These are phyloP conservation scores for Eucalyptus erythrocorys DNA, from an alignment of 345 rosid genomes.

Conservation along the genomic window DNA sequence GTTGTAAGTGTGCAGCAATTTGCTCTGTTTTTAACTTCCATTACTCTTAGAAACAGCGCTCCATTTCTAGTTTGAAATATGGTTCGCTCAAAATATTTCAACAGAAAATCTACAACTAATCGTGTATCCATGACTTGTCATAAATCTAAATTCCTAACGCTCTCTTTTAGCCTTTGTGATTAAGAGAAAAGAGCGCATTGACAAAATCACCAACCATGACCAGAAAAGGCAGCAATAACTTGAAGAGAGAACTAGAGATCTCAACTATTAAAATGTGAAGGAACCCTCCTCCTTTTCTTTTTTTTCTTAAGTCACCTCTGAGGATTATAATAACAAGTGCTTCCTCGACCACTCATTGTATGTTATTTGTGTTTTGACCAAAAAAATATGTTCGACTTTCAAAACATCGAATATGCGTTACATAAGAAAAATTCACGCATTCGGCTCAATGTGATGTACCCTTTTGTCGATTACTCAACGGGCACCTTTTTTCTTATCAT, in stretches of 20 bases:
- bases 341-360: not conserved
- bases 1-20: not conserved
- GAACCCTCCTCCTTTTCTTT: not conserved
- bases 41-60: not conserved
- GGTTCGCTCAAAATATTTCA: not conserved
- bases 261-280: not conserved
- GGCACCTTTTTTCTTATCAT: not conserved
- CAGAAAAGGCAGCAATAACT: not conserved
- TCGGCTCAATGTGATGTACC: fast-evolving
- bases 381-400: not conserved
- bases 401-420: fast-evolving
- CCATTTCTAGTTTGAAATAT: not conserved
- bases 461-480: not conserved
- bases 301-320: fast-evolving
- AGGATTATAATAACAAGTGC: not conserved
- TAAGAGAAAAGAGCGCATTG: not conserved
- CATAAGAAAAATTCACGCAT: not conserved
- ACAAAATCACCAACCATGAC: not conserved
- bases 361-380: not conserved
- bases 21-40: not conserved
- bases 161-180: not conserved
- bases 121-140: not conserved
- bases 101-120: not conserved
- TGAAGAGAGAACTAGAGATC: not conserved
- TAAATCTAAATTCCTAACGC: not conserved